Base-by-base conservation (phyloP, 179 eudicot genomes). In the Actinidia arguta region DNA sequence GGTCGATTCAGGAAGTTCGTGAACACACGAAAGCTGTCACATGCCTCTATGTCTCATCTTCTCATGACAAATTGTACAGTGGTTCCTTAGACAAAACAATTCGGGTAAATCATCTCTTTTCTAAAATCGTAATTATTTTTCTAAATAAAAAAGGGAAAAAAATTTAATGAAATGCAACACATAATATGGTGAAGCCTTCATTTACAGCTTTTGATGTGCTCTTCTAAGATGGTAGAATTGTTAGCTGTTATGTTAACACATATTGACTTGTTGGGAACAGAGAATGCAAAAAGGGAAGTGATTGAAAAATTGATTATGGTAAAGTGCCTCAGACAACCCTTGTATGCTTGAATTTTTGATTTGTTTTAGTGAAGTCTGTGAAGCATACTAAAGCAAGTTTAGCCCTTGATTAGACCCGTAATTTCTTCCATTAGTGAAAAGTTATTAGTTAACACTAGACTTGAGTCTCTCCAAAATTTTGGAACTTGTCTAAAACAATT, bases 61-160 rank as follows among this genome's bases (percentile, higher is more conserved):
- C 88, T 5, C 42, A 83, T 17, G 88, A 87, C 80, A 90, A 88
- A 75, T 67, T 90, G 46, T 90, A 85, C 77, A 87, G 91, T 77
- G 93, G 93, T 47, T 90, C 93, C 56, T 79, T 88, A 80, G 93
- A 90, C 81, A 90, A 87, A 87, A 90, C 93, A 36, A 90, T 90
- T 58, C 76, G 93, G 83, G 93, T 87, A 87, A 75, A 83, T 16
- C 64, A 42, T 55, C 25, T 17, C 39, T 69, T 18, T 64, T 51
- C 25, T 16, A 24, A 54, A 22, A n/a, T 64, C 66, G 48, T 27
- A 1, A 18, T 44, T 27, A 25, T 78, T 8, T 31, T 46, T 27
- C 44, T 20, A 22, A 2, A 52, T 13, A 6, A 14, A 6, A 50
- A 8, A 54, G 44, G 17, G 44, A 25, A 73, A 73, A 48, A 14